Conservation (phyloP, 306 rosid genomes). For the Inga laurina region DNA sequence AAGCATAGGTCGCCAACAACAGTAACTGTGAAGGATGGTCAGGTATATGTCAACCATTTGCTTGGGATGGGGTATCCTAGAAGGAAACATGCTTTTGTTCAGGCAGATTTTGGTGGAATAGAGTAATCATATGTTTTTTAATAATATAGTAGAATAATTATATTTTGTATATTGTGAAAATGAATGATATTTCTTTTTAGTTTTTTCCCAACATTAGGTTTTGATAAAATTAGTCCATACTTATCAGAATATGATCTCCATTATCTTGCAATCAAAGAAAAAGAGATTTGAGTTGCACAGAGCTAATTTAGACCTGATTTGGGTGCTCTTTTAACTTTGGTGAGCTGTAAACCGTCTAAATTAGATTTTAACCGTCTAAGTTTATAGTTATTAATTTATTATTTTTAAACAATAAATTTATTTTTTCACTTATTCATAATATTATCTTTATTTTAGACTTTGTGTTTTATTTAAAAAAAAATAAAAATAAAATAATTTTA, state of each 20-base stretch:
- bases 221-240: too few relatives aligned
- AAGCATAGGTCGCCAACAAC: constrained; percentile 78
- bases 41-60: constrained; percentile 71
- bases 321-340: too few relatives aligned
- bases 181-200: background rate
- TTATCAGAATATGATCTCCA: background rate
- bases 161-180: background rate
- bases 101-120: constrained; percentile 58
- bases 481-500: too few relatives aligned
- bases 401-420: too few relatives aligned
- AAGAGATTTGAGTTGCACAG: background rate
- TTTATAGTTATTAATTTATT: too few relatives aligned
- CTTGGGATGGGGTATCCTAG: constrained; percentile 83
- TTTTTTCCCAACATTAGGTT: background rate
- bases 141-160: background rate
- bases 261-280: background rate
- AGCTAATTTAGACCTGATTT: too few relatives aligned
- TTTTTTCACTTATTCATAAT: too few relatives aligned
- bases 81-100: constrained; percentile 79
- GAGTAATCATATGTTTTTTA: background rate
- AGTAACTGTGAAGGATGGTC: constrained; percentile 85
- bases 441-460: too few relatives aligned
- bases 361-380: too few relatives aligned
- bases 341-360: too few relatives aligned
- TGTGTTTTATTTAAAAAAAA: too few relatives aligned